Base-by-base conservation (phyloP, 1,284 basidiomycete genomes). In the Ceratorhiza oryzae-sativae region DNA sequence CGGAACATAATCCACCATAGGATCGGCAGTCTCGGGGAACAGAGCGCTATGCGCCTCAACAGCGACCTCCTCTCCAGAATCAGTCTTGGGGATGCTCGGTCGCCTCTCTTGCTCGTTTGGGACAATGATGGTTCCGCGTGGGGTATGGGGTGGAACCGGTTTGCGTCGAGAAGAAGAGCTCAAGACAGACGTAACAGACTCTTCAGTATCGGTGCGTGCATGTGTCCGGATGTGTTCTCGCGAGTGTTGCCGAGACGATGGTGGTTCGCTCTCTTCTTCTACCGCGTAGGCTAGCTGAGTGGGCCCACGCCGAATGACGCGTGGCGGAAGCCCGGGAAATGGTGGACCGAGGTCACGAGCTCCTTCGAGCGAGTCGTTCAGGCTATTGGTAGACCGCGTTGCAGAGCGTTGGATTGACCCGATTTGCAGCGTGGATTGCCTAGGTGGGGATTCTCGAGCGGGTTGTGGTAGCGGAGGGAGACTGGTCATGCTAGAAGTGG, bases 211-310 rank as follows among this genome's bases (percentile, higher is more conserved):
- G 27, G 53, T 56, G 15, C 67, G 51, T 36, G 55, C 23, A 8
- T 48, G 67, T n/a, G 46, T 32, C 3, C 46, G 46, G n/a, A 56
- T 15, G 32, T 56, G 30, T 18, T 34, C 27, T 3, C 62, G 34
- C 1, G 62, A 51, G 20, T 48, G 49, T 30, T 34, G 48, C 8
- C 48, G 49, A 8, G 48, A 49, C 36, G 51, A 68, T 6, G 27
- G 39, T 10, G 53, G 51, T 39, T 70, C 67, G 55, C 55, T 53
- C 56, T 70, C 67, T 39, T 70, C 67, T 32, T 56, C 41, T 5
- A 70, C 67, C n/a, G 67, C 67, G 20, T 70, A 70, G 2, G 67
- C 51, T 10, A 70, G 30, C 39, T 70, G 67, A 1, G 67, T 70
- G 2, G 67, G 67, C 12, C 67, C 55, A 1, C 51, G 49, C 9